Evolutionary conservation across 2,329 filamentous ascomycete species (phyloP).

Genomic region (Scleromitrula shiraiana): DNA sequence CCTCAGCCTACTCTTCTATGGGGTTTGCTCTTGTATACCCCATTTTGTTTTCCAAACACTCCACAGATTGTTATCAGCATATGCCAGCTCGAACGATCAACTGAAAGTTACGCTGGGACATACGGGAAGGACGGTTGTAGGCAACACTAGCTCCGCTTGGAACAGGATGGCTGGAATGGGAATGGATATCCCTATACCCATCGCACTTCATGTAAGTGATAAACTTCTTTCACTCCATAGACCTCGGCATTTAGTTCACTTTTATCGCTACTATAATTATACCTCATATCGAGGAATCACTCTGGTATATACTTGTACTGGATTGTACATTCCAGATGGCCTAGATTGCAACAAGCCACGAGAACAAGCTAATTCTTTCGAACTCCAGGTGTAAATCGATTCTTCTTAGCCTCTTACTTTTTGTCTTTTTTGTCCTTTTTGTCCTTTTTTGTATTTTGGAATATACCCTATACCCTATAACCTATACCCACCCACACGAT

Average conservation of each 20-base stretch:
- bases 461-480: too few relatives aligned
- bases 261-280: too few relatives aligned
- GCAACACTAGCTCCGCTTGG: neutral
- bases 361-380: too few relatives aligned
- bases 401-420: too few relatives aligned
- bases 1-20: conserved; percentile 8
- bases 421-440: too few relatives aligned
- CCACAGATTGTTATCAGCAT: conserved; percentile 7
- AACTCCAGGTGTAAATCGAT: too few relatives aligned
- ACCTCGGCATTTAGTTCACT: neutral
- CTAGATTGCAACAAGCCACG: too few relatives aligned
- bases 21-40: conserved; percentile 7
- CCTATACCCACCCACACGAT: too few relatives aligned
- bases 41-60: conserved; percentile 1
- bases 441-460: too few relatives aligned
- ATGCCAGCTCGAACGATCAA: conserved; percentile 1
- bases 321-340: too few relatives aligned
- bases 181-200: neutral
- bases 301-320: too few relatives aligned
- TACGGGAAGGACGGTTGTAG: neutral
- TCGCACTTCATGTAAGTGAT: neutral
- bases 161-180: neutral
- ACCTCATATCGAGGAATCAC: too few relatives aligned
- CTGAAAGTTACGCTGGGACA: neutral
- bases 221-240: neutral